phyloP scores from a whole-genome alignment of 768 basidiomycete genomes.

The Lepiota subincarnata region DNA sequence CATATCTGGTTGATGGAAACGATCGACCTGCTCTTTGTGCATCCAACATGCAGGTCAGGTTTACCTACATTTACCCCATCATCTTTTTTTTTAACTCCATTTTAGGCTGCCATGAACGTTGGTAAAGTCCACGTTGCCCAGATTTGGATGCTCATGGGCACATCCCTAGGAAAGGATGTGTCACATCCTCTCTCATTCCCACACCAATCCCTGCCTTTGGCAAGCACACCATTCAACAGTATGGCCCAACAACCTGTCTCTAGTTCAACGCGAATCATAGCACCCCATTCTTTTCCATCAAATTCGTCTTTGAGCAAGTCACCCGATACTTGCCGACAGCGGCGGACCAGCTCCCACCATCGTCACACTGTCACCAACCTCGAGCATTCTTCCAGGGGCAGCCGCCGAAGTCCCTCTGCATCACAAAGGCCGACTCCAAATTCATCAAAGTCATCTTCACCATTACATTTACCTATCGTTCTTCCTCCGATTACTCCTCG shows the following conservation, averaged over 20 bases:
- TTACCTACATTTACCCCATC: not conserved
- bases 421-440: conserved; percentile 47
- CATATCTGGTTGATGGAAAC: conserved; percentile 51
- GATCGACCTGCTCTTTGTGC: conserved; percentile 48
- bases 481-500: conserved; percentile 46
- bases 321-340: not conserved
- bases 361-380: conserved; percentile 7
- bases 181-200: conserved; percentile 29
- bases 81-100: not conserved
- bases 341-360: conserved; percentile 7
- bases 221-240: conserved; percentile 10
- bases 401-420: conserved; percentile 24
- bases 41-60: conserved; percentile 52
- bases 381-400: conserved; percentile 14
- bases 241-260: conserved; percentile 13
- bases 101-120: conserved; percentile 54
- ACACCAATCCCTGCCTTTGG: conserved; percentile 19
- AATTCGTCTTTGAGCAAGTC: not conserved
- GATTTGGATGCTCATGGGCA: conserved; percentile 62
- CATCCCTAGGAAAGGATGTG: conserved; percentile 47
- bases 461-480: conserved; percentile 35
- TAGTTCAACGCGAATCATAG: conserved; percentile 4
- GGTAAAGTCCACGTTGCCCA: conserved; percentile 56
- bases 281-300: conserved; percentile 22
- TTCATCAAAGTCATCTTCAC: conserved; percentile 58